Conservation (phyloP, 495 filamentous ascomycete species). For the Lindgomyces ingoldianus region DNA sequence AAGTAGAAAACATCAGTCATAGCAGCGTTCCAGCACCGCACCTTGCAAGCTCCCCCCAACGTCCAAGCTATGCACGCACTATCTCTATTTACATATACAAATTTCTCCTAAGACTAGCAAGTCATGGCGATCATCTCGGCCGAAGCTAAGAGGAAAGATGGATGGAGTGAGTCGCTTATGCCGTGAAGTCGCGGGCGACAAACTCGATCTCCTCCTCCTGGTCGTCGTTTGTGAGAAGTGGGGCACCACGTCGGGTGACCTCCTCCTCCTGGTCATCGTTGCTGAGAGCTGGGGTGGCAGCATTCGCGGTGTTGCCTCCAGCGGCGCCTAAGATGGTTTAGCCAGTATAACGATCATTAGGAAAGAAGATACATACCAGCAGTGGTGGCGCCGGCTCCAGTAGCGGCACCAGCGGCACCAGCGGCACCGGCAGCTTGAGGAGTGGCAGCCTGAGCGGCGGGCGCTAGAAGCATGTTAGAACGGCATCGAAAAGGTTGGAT, state of each 20-base stretch:
- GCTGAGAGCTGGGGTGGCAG: neutral
- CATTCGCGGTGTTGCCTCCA: neutral
- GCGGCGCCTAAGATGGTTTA: neutral
- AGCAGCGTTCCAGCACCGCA: neutral
- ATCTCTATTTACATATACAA: neutral
- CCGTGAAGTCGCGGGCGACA: neutral
- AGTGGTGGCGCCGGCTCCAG: constrained; percentile 1
- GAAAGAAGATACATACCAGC: constrained; percentile 6
- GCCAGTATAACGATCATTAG: neutral
- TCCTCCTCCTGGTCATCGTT: neutral
- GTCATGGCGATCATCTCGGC: neutral
- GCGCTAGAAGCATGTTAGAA: constrained; percentile 1
- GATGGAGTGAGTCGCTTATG: neutral
- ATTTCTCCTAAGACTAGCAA: neutral
- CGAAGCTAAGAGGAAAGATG: no score
- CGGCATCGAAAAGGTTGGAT: neutral
- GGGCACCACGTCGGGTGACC: neutral
- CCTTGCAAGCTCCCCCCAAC: neutral
- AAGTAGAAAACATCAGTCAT: neutral
- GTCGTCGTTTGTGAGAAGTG: neutral
- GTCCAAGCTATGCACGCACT: neutral
- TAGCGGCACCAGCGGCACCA: neutral
- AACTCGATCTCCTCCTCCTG: neutral
- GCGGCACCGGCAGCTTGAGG: neutral
- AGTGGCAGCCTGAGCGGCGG: constrained; percentile 2